Evolutionary conservation across 805 yeast genomes (phyloP).

Genomic region (Pichia thaimueangensis): DNA sequence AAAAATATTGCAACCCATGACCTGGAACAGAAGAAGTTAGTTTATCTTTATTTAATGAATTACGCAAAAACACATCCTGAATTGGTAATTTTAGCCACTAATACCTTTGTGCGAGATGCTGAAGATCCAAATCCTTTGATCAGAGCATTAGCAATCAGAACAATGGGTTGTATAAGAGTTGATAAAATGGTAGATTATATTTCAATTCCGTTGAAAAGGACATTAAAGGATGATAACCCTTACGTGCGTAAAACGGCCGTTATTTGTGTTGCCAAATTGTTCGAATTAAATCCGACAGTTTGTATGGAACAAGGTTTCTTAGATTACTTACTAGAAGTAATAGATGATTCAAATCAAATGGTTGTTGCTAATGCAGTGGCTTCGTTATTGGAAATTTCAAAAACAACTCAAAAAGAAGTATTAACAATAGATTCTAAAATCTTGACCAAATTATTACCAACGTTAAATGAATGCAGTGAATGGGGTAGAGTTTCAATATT

Average conservation of each 20-base stretch:
- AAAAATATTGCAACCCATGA: constrained; percentile 97
- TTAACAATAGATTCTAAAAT: constrained; percentile 35
- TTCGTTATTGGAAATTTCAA: constrained; percentile 70
- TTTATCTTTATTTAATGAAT: constrained; percentile 90
- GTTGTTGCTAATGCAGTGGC: constrained; percentile 92
- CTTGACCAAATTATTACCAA: constrained; percentile 62
- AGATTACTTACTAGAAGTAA: constrained; percentile 54
- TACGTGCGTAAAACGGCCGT: constrained; percentile 98
- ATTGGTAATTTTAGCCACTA: constrained; percentile 89
- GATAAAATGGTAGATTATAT: constrained; percentile 93
- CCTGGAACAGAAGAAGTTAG: constrained; percentile 92
- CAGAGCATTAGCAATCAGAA: constrained; percentile 91
- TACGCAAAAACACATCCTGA: constrained; percentile 97
- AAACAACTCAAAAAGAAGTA: constrained; percentile 22
- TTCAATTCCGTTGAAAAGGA: constrained; percentile 81
- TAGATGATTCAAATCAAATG: constrained; percentile 91
- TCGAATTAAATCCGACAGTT: constrained; percentile 72
- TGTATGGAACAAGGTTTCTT: constrained; percentile 86
- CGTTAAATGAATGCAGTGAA: constrained; percentile 95
- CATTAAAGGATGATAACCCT: constrained; percentile 89
- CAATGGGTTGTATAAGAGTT: constrained; percentile 97
- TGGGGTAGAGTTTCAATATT: constrained; percentile 96
- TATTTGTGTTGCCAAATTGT: constrained; percentile 91
- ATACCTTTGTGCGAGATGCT: constrained; percentile 91
- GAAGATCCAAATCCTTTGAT: constrained; percentile 96